Base-by-base conservation (phyloP, 2,329 filamentous ascomycete species). In the Cladophialophora chaetospira region DNA sequence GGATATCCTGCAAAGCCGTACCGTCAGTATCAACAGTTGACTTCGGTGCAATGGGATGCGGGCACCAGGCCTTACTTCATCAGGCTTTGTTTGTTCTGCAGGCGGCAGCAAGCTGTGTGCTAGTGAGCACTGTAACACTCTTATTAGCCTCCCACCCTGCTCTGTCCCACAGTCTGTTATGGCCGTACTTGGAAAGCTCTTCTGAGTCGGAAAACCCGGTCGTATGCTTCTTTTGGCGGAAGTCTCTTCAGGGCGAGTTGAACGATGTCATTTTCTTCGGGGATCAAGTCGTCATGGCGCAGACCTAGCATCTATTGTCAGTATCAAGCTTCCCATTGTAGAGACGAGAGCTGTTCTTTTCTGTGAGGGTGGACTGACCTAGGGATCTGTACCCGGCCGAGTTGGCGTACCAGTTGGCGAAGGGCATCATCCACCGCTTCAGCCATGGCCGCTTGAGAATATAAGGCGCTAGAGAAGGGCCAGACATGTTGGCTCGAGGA, bases 151-250 rank as follows among this genome's bases (percentile, higher is more conserved):
- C 8, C 13, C 21, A 9, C 5, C 28, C 15, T 2, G n/a, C 11
- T 21, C 36, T 19, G 40, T 28, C 10, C 29, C 13, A 5, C 9
- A 23, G 33, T 23, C 21, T 35, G 43, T 17, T n/a, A 21, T n/a
- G 23, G 5, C 63, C 73, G 64, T 78, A 89, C 87, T 83, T 99
- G 94, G 78, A 95, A 87, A 70, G 94, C 93, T 78, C 94, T 87
- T 79, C 94, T 90, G 77, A 99, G 85, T 72, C 94, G 92, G 87
- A 91, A 99, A 74, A 97, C 86, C 75, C 94, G 93, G 81, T 99
- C 94, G 80, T 97, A 97, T 70, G 87, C 83, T 74, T 94, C 90
- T 82, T 95, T 90, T 70, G 90, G 83, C 57, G 89, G 85, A 62
- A 99, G 88, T 74, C 94, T 91, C 83, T 89, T 89, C 71, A 99